Percentiles rank a stretch among this genome's conserved stretches.
These are phyloP conservation scores for Diaporthe longicolla DNA, from an alignment of 2,329 filamentous ascomycete species.

Conservation along the genomic window DNA sequence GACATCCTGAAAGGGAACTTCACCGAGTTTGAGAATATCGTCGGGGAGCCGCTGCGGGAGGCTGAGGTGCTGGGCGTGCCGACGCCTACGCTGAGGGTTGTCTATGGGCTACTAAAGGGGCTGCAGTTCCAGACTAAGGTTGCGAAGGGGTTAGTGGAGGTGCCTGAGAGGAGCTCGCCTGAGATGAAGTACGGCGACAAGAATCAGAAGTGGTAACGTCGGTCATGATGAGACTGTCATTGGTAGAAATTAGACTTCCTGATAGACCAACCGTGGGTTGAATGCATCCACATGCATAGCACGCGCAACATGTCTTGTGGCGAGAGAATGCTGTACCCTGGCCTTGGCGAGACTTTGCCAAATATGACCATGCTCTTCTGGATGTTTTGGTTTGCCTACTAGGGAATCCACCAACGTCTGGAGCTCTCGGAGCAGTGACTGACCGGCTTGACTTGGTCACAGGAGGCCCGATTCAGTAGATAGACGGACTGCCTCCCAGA, in stretches of 20 bases:
- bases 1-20: conserved; percentile 68
- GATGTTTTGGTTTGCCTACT: too few relatives aligned
- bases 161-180: conserved; percentile 36
- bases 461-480: neutral
- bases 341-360: neutral
- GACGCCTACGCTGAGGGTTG: conserved; percentile 62
- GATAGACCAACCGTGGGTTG: conserved; percentile 5
- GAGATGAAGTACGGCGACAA: conserved; percentile 45
- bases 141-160: conserved; percentile 54
- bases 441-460: neutral
- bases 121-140: conserved; percentile 65
- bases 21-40: conserved; percentile 69
- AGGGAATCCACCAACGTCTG: too few relatives aligned
- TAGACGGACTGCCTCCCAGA: neutral
- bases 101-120: conserved; percentile 63
- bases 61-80: conserved; percentile 62
- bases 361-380: neutral
- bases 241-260: neutral
- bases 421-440: neutral
- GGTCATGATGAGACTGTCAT: neutral
- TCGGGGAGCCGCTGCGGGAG: conserved; percentile 69
- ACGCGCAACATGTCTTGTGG: neutral
- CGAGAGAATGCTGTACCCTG: neutral
- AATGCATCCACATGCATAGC: conserved; percentile 43
- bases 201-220: conserved; percentile 29